Evolutionary conservation across 2,329 filamentous ascomycete genomes (phyloP).

Genomic region (Diaporthe citri): DNA sequence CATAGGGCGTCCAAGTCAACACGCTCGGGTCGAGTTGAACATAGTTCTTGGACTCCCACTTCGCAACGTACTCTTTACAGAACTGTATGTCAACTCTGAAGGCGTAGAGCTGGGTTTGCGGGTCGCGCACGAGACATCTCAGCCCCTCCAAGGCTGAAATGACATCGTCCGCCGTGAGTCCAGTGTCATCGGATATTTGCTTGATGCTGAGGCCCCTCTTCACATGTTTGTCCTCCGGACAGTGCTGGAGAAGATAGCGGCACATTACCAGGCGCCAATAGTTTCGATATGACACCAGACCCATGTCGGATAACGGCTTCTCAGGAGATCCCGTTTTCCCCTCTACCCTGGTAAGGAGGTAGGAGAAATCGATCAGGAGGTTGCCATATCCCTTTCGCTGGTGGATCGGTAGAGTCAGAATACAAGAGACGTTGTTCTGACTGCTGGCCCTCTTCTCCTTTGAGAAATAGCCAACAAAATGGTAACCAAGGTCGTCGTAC

Average conservation of each 20-base stretch:
- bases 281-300: slow-evolving; percentile 94
- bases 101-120: slow-evolving; percentile 88
- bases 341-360: slow-evolving; percentile 92
- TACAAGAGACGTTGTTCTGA: slow-evolving; percentile 97
- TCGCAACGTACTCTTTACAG: slow-evolving; percentile 87
- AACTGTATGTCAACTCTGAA: slow-evolving; percentile 88
- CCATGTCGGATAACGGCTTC: slow-evolving; percentile 98
- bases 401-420: slow-evolving; percentile 94
- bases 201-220: slow-evolving; percentile 70
- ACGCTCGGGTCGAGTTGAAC: slow-evolving; percentile 84
- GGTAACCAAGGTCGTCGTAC: slow-evolving; percentile 90
- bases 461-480: slow-evolving; percentile 99
- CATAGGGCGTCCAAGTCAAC: slow-evolving; percentile 95
- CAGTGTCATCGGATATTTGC: slow-evolving; percentile 87
- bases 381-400: slow-evolving; percentile 98
- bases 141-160: slow-evolving; percentile 93
- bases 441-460: slow-evolving; percentile 97
- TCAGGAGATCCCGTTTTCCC: slow-evolving; percentile 95
- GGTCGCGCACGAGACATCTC: slow-evolving; percentile 89
- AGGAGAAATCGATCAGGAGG: slow-evolving; percentile 97
- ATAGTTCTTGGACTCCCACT: slow-evolving; percentile 91
- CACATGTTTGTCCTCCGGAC: slow-evolving; percentile 51
- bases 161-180: slow-evolving; percentile 96
- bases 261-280: slow-evolving; percentile 96
- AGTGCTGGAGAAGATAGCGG: slow-evolving; percentile 79